A percentile compares a stretch with the other conserved stretches of the same genome.
Conservation (phyloP, 805 yeast species). For the Candida easanensis region DNA sequence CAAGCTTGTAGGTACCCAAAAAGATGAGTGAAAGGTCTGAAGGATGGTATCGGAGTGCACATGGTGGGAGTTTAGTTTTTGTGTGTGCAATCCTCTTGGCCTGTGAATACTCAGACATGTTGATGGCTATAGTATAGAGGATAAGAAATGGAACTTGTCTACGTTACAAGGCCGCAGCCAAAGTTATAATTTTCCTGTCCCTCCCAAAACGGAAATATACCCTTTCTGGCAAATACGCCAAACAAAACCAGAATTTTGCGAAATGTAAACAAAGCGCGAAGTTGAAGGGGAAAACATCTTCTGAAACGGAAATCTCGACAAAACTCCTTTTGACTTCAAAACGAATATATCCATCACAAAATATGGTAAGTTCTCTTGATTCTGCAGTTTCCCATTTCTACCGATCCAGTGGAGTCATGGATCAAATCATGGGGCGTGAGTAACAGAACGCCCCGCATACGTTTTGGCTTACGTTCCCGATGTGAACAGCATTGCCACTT, state of each 20-base stretch:
- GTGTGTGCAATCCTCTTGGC: slow-evolving; percentile 25
- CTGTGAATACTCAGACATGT: slow-evolving; percentile 4
- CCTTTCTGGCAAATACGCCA: slow-evolving; percentile 7
- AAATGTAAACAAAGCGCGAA: slow-evolving; percentile 16
- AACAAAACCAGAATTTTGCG: background rate
- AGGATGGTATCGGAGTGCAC: slow-evolving; percentile 67
- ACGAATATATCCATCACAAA: background rate
- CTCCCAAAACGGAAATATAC: background rate
- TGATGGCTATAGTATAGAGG: background rate
- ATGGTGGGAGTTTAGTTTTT: slow-evolving; percentile 71
- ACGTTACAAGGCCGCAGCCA: too few species aligned
- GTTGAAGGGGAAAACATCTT: slow-evolving; percentile 7
- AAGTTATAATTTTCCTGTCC: background rate
- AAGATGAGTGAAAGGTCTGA: slow-evolving; percentile 44
- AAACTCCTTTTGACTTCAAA: background rate
- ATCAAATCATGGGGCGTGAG: too few species aligned
- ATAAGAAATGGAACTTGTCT: background rate
- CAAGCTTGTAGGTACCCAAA: slow-evolving; percentile 79
- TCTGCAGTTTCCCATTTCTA: too few species aligned
- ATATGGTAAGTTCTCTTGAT: background rate
- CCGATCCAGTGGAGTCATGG: too few species aligned
- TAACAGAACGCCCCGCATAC: too few species aligned
- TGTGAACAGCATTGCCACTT: slow-evolving; percentile 3
- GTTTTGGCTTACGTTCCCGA: background rate
- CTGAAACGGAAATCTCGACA: background rate